These are phyloP conservation scores for Moesziomyces antarcticus DNA, from an alignment of 1,284 basidiomycete genomes.

Conservation along the genomic window DNA sequence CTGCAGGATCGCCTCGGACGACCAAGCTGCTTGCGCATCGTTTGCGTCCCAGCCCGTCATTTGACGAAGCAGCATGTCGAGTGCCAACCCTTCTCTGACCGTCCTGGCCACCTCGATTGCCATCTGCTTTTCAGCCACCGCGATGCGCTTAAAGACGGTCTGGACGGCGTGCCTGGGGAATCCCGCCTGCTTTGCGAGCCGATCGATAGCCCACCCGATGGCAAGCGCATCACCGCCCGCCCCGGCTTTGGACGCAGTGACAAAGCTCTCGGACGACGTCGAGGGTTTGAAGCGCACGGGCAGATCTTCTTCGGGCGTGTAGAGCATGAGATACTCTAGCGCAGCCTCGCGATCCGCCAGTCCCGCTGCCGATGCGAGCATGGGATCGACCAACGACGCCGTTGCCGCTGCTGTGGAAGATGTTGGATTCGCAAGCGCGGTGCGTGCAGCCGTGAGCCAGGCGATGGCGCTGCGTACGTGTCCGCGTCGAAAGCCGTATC, in stretches of 20 bases:
- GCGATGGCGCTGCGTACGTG: slow-evolving; percentile 55
- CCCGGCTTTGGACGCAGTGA: slow-evolving; percentile 72
- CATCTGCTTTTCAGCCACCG: slow-evolving; percentile 10
- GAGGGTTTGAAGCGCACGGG: slow-evolving; percentile 71
- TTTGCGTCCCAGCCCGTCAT: slow-evolving; percentile 34
- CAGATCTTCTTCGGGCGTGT: slow-evolving; percentile 81
- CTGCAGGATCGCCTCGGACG: slow-evolving; percentile 24
- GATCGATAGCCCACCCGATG: slow-evolving; percentile 83
- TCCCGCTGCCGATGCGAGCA: slow-evolving; percentile 53
- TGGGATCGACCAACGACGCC: slow-evolving; percentile 39
- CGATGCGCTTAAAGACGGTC: slow-evolving; percentile 69
- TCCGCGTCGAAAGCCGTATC: slow-evolving; percentile 63
- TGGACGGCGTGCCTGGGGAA: slow-evolving; percentile 81
- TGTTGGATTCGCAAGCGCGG: slow-evolving; percentile 26
- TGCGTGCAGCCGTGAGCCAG: slow-evolving; percentile 57
- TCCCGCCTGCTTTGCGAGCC: slow-evolving; percentile 83
- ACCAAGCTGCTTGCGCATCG: slow-evolving; percentile 17
- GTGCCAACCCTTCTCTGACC: slow-evolving; percentile 38
- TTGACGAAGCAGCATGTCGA: slow-evolving; percentile 51
- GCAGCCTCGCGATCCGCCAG: slow-evolving; percentile 73
- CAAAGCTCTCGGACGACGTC: slow-evolving; percentile 76
- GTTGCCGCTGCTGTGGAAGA: slow-evolving; percentile 3
- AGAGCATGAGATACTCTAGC: slow-evolving; percentile 80
- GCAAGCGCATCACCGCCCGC: slow-evolving; percentile 73
- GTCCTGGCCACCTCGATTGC: slow-evolving; percentile 12